phyloP scores from a whole-genome alignment of 495 filamentous ascomycete genomes.

The Diplogelasinospora grovesii region DNA sequence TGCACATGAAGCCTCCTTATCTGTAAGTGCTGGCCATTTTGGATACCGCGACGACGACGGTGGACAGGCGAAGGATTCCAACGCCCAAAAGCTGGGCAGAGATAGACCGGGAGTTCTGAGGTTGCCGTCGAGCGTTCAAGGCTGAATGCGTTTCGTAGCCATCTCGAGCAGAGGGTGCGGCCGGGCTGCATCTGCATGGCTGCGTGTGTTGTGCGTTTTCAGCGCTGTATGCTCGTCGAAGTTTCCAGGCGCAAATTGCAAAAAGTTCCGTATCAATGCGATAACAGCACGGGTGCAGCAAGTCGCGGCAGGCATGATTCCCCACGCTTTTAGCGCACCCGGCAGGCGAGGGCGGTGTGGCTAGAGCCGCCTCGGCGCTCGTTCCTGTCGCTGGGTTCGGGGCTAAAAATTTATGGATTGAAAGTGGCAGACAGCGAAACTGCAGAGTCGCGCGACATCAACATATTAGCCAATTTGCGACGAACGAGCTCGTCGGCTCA shows the following conservation, averaged over 20 bases:
- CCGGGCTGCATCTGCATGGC: conserved; percentile 17
- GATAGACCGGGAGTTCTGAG: conserved; percentile 34
- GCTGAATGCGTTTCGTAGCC: conserved; percentile 34
- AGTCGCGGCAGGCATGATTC: conserved; percentile 13
- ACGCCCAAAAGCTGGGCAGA: conserved; percentile 33
- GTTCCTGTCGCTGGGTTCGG: no score
- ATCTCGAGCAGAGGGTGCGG: conserved; percentile 24
- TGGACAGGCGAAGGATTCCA: not conserved
- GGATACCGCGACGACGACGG: conserved; percentile 7
- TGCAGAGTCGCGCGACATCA: no score
- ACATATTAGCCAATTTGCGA: not conserved
- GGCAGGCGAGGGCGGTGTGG: conserved; percentile 23
- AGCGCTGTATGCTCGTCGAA: no score
- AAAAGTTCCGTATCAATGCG: no score
- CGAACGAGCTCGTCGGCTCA: conserved; percentile 8
- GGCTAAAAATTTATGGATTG: conserved; percentile 13
- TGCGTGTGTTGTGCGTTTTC: not conserved
- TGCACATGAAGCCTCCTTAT: conserved; percentile 26
- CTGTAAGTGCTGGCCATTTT: conserved; percentile 16
- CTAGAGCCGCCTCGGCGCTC: conserved; percentile 1
- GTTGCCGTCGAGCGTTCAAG: conserved; percentile 26
- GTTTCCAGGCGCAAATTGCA: no score
- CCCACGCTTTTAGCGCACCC: conserved; percentile 1
- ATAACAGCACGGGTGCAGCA: not conserved
- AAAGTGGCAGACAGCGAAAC: no score